A percentile compares a stretch with the other conserved stretches of the same genome.
Conservation (phyloP, 169 alveolate genomes). For the Amoebophrya sp. region DNA sequence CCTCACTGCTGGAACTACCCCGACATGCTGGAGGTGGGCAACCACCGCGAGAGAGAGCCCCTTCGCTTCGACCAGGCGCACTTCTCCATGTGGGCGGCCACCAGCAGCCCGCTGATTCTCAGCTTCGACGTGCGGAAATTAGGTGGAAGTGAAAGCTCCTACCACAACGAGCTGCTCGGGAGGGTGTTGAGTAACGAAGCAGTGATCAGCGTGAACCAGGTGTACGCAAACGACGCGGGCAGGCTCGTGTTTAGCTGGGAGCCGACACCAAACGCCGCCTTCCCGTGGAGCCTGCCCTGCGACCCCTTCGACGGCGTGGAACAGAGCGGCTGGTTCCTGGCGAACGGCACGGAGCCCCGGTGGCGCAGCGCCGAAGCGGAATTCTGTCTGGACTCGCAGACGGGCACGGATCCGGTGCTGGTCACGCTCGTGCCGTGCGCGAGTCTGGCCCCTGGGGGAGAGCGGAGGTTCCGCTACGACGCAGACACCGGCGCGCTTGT, state of each 20-base stretch:
- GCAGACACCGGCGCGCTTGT: not conserved
- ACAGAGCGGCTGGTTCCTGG: not conserved
- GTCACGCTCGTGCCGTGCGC: not conserved
- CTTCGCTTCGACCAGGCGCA: not conserved
- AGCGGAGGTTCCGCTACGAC: not conserved
- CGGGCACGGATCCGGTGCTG: not conserved
- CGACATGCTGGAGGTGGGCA: not conserved
- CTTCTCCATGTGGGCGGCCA: not conserved
- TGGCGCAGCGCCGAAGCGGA: not conserved
- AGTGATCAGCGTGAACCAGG: not conserved
- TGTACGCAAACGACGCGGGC: not conserved
- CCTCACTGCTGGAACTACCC: not conserved
- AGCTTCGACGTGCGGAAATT: not conserved
- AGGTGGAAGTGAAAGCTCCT: not conserved
- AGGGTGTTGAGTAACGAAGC: not conserved
- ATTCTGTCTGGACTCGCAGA: not conserved
- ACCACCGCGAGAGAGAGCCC: not conserved
- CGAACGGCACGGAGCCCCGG: not conserved
- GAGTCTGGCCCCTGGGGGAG: not conserved
- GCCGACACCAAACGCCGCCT: not conserved
- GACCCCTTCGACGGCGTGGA: not conserved
- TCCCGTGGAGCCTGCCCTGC: not conserved
- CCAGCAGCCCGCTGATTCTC: not conserved
- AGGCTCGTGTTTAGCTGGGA: not conserved
- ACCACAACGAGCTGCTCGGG: too few relatives aligned